Base-by-base conservation (phyloP, 2,329 filamentous ascomycete species). In the Hypoxylon sp. region DNA sequence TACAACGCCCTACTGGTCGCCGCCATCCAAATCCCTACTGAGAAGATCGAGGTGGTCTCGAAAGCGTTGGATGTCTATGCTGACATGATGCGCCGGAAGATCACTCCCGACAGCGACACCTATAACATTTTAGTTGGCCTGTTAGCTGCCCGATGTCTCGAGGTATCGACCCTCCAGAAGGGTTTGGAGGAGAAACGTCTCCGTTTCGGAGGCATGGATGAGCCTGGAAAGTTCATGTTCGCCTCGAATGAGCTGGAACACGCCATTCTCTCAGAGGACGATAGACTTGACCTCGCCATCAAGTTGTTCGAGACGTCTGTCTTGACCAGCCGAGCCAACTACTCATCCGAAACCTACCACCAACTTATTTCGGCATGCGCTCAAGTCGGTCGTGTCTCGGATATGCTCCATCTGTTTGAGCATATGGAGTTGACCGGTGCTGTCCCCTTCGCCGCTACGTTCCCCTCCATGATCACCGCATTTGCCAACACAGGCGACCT, bases 11-110 rank as follows among this genome's bases (percentile, higher is more conserved):
- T 99, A 32, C 77, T 99, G 31, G 80, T 87, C 63, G 90, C 94
- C 4, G 91, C 91, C 9, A 90, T 97, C 55, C 82, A 90, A 62
- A 81, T 97, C 12, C 90, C 92, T 5, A 78, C 80, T 16, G 87
- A 90, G 70, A 89, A 87, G 71, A 88, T 88, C 44, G 89, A 95
- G 73, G 85, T 94, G 42, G 90, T 96, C 9, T 88, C 91, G 55
- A 96, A 96, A 75, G 91, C 91, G 4, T 80, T 97, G 42, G 92
- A 96, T 74, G 89, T 99, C 42, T 99, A 97, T 71, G 88, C 91
- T 11, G 92, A 97, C 69, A 97, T 99, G 94, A 84, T 96, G 62
- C 86, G 88, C 60, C 88, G 92, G 59, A 88, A 87, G 62, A 87
- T 97, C 16, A 75, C 82, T 13, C 92, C 93, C 5, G 88, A 97